Base-by-base conservation (phyloP, 2,329 filamentous ascomycete species). In the Cytospora paraplurivora region DNA sequence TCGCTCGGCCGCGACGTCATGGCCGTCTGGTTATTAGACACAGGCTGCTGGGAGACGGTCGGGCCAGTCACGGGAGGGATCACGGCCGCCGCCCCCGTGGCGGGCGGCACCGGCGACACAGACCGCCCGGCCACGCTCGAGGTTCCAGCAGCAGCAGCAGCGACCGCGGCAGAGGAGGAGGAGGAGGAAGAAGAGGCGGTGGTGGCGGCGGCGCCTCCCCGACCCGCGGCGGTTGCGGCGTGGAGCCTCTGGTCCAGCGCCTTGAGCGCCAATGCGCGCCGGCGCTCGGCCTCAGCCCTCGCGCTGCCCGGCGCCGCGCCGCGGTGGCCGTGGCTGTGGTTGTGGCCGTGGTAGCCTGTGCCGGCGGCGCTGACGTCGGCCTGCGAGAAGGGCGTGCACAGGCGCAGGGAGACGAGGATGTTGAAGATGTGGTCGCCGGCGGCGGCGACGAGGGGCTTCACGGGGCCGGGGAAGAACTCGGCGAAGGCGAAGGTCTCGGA, bases 401-500 rank as follows among this genome's bases (percentile, higher is more conserved):
- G 76, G 69, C 85, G 87, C 72, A 96, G 74, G 6, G 90, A 82
- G 1, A 97, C 88, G 1, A 97, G 81, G 4, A 89, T 75, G 63
- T 84, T 82, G 77, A 94, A 97, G 33, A 97, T 76, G 66, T 87
- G 82, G 69, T 92, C 88, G 12, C 90, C 85, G n/a, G 96, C 74
- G 11, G 87, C 83, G 17, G 88, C 85, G 50, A 98, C 83, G 15
- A 91, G 80, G 0, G 92, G 90, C 74, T 97, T 94, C 50, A 91
- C 79, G 3, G 89, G 86, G 56, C 90, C 90, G 0, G 95, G 95
- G 79, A 98, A 98, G 81, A 99, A 97, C 71, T 95, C 92, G 68
- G 93, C 89, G 75, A 99, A 96, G 8, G 93, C 90, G 74, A 99
- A 99, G 0, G 93, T 97, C 76, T 99, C 95, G 76, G 91, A 96